phyloP scores from a whole-genome alignment of 305 asterid genomes.

The Lippia alba region DNA sequence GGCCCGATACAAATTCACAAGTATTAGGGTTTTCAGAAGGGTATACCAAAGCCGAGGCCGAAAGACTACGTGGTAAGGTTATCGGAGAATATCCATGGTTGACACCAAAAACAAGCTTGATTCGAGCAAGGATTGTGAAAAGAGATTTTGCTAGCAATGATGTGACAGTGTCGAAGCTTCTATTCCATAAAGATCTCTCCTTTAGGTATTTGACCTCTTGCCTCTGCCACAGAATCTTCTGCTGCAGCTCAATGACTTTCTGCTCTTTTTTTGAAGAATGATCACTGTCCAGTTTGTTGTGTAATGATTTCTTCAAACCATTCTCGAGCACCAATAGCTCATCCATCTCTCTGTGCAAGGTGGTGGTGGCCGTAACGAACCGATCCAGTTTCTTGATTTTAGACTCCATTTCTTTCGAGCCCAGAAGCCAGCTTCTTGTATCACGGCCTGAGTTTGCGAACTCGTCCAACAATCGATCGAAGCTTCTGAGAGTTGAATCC shows the following conservation, averaged over 20 bases:
- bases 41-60: slow-evolving; percentile 80
- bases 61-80: slow-evolving; percentile 69
- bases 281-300: slow-evolving; percentile 29
- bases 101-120: slow-evolving; percentile 77
- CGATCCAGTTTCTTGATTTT: slow-evolving; percentile 66
- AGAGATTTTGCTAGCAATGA: slow-evolving; percentile 57
- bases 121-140: slow-evolving; percentile 73
- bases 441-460: slow-evolving; percentile 75
- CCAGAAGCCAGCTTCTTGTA: slow-evolving; percentile 59
- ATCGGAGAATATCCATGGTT: slow-evolving; percentile 45
- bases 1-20: slow-evolving; percentile 58
- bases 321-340: slow-evolving; percentile 66
- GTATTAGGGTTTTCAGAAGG: slow-evolving; percentile 68
- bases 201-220: slow-evolving; percentile 77
- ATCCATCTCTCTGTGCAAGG: slow-evolving; percentile 69
- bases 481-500: slow-evolving; percentile 62
- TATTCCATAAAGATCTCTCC: slow-evolving; percentile 73
- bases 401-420: slow-evolving; percentile 59
- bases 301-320: slow-evolving; percentile 50
- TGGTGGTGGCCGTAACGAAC: slow-evolving; percentile 49
- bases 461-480: slow-evolving; percentile 61
- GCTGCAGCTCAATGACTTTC: slow-evolving; percentile 60
- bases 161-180: slow-evolving; percentile 76
- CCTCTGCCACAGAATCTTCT: slow-evolving; percentile 75
- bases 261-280: slow-evolving; percentile 49